Percentiles rank a stretch among this genome's conserved stretches.
Evolutionary conservation across 2,329 filamentous ascomycete species (phyloP).

Genomic region (Xylariaceae sp.): DNA sequence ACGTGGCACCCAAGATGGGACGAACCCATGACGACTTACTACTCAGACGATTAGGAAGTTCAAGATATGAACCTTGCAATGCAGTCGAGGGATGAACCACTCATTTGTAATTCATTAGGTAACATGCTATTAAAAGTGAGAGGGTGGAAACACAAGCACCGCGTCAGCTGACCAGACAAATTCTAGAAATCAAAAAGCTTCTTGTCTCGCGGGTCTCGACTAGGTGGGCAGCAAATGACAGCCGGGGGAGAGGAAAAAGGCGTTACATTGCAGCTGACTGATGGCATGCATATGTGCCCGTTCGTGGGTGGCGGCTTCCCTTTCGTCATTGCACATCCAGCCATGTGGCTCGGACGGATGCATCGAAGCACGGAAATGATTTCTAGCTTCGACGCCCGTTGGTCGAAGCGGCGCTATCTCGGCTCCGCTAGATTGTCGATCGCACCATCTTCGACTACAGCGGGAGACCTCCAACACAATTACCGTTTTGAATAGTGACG

Average conservation of each 20-base stretch:
- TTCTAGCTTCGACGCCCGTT: slow-evolving; percentile 10
- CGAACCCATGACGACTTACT: too few relatives aligned
- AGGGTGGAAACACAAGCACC: too few relatives aligned
- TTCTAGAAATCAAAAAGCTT: too few relatives aligned
- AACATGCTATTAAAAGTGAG: too few relatives aligned
- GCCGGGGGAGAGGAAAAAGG: background rate
- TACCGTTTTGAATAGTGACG: background rate
- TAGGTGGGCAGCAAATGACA: background rate
- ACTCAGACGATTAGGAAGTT: too few relatives aligned
- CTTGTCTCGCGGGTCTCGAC: too few relatives aligned
- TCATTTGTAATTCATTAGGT: too few relatives aligned
- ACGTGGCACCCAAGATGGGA: too few relatives aligned
- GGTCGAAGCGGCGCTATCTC: slow-evolving; percentile 29
- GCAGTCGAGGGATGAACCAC: too few relatives aligned
- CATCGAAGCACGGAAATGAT: background rate
- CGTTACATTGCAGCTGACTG: background rate
- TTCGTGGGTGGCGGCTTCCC: background rate
- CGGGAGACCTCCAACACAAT: slow-evolving; percentile 3
- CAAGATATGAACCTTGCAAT: too few relatives aligned
- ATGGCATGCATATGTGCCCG: background rate
- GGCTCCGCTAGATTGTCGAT: slow-evolving; percentile 24
- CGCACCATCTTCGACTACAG: slow-evolving; percentile 8
- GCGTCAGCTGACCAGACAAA: too few relatives aligned
- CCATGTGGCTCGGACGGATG: slow-evolving; percentile 17
- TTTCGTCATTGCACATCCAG: slow-evolving; percentile 18